Percentiles rank a stretch among this genome's conserved stretches.
These are phyloP conservation scores for Beauveria bassiana DNA, from an alignment of 2,329 filamentous ascomycete species.

Conservation along the genomic window DNA sequence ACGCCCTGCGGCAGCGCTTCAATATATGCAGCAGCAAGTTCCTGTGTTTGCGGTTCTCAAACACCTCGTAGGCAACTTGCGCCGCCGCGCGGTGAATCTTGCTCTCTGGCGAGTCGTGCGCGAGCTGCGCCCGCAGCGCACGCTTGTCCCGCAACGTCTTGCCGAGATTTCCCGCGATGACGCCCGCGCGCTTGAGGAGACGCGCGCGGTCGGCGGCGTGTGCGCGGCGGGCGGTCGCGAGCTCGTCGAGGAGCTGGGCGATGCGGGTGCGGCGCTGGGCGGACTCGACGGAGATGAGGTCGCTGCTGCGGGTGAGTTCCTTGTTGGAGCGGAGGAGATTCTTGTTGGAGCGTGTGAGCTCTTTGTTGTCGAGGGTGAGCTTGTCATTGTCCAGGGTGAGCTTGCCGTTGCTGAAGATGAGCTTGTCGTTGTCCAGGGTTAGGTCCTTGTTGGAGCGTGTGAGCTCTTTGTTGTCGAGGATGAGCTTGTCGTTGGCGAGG, in stretches of 20 bases:
- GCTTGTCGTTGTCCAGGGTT: too few relatives aligned
- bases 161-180: background rate
- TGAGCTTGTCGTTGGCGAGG: too few relatives aligned
- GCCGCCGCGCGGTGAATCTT: background rate
- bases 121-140: background rate
- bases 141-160: background rate
- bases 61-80: background rate
- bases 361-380: too few relatives aligned
- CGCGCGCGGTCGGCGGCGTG: background rate
- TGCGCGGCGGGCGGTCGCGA: background rate
- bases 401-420: too few relatives aligned
- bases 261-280: background rate
- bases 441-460: too few relatives aligned
- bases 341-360: too few relatives aligned
- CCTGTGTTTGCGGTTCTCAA: background rate
- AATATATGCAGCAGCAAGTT: background rate
- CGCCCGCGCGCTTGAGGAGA: background rate
- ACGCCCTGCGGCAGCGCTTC: background rate
- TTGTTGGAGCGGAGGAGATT: background rate
- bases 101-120: background rate
- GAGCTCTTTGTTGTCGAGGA: too few relatives aligned
- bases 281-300: background rate
- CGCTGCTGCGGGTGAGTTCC: background rate
- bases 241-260: background rate
- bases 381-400: too few relatives aligned